These are phyloP conservation scores for Leucoagaricus sp. DNA, from an alignment of 1,284 basidiomycete species.

Conservation along the genomic window DNA sequence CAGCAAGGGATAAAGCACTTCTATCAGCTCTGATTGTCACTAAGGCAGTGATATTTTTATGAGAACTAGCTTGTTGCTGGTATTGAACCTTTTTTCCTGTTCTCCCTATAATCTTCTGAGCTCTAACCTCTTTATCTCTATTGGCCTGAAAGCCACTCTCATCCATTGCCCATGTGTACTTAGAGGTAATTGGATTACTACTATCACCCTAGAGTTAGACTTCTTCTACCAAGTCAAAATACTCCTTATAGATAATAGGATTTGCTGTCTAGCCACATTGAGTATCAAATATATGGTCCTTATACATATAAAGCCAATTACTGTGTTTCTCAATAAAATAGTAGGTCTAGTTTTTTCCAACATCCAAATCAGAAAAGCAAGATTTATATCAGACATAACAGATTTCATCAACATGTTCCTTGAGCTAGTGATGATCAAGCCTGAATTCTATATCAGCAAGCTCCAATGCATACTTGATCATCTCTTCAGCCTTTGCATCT, in stretches of 20 bases:
- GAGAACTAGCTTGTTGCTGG: no score
- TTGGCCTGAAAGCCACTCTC: no score
- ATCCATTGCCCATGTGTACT: slow-evolving; percentile 34
- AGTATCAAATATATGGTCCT: slow-evolving; percentile 31
- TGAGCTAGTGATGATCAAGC: slow-evolving; percentile 30
- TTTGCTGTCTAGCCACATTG: slow-evolving; percentile 34
- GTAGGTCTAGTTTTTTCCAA: slow-evolving; percentile 36
- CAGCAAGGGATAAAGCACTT: slow-evolving; percentile 21
- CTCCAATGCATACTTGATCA: slow-evolving; percentile 32
- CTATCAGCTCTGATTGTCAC: no score
- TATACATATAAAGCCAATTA: slow-evolving; percentile 27
- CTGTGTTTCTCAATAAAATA: slow-evolving; percentile 32
- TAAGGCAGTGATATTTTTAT: no score
- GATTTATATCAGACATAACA: slow-evolving; percentile 22
- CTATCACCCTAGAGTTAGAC: slow-evolving; percentile 23
- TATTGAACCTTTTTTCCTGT: no score
- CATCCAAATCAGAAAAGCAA: slow-evolving; percentile 26
- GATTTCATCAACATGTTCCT: slow-evolving; percentile 34
- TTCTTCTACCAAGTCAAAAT: slow-evolving; percentile 25
- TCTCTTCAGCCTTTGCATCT: slow-evolving; percentile 24
- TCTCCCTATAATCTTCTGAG: no score
- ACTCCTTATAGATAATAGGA: slow-evolving; percentile 23
- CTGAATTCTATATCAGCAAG: slow-evolving; percentile 32
- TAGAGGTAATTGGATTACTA: slow-evolving; percentile 22
- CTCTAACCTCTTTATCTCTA: no score